These are phyloP conservation scores for Talaromyces sp. DNA, from an alignment of 2,329 filamentous ascomycete species.

Conservation along the genomic window DNA sequence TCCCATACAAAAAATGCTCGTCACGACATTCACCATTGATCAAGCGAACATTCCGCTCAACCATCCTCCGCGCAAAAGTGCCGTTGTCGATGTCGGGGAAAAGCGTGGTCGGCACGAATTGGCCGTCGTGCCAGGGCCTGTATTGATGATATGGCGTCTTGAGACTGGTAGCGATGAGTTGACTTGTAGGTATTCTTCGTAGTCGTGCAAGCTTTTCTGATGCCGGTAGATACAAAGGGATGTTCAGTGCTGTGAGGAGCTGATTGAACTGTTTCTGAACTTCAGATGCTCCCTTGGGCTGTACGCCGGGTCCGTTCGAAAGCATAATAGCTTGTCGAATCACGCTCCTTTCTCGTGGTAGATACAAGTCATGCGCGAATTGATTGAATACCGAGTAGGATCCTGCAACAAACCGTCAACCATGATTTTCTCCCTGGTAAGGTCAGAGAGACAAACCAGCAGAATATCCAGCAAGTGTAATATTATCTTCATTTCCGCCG, in stretches of 20 bases:
- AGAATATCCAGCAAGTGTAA: constrained; percentile 55
- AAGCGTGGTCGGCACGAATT: constrained; percentile 46
- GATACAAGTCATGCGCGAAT: constrained; percentile 53
- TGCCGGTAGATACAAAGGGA: constrained; percentile 39
- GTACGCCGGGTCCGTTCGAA: constrained; percentile 52
- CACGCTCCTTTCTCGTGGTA: constrained; percentile 45
- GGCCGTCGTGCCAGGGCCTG: constrained; percentile 49
- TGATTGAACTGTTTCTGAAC: constrained; percentile 53
- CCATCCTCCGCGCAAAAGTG: constrained; percentile 45
- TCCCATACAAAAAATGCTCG: constrained; percentile 52
- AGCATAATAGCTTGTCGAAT: constrained; percentile 53
- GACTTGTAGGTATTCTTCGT: constrained; percentile 36
- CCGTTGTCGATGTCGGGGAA: constrained; percentile 49
- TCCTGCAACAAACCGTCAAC: constrained; percentile 31
- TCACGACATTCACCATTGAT: constrained; percentile 54
- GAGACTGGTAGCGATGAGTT: constrained; percentile 43
- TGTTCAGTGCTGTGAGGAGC: constrained; percentile 44
- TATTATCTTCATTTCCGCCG: constrained; percentile 49
- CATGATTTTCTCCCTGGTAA: neutral
- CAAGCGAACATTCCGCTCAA: constrained; percentile 45
- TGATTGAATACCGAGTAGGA: constrained; percentile 57
- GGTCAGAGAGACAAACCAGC: constrained; percentile 37
- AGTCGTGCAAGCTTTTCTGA: constrained; percentile 47
- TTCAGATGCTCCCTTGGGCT: constrained; percentile 48
- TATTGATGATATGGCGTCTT: constrained; percentile 52